Conservation (phyloP, 805 yeast genomes). For the Metschnikowia rubicola region DNA sequence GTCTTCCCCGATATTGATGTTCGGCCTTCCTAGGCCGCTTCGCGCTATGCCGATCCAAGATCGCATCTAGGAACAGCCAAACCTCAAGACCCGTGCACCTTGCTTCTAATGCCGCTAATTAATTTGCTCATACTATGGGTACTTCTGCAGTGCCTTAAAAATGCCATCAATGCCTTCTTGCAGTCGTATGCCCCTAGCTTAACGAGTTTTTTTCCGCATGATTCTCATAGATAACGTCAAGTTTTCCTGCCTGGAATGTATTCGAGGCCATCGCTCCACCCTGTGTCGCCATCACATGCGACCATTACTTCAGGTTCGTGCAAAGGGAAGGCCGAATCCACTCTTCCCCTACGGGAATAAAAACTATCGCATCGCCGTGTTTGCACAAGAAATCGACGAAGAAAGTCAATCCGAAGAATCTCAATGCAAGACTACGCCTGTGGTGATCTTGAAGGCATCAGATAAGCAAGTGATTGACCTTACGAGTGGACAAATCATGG, state of each 20-base stretch:
- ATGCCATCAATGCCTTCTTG: not conserved
- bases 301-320: constrained; percentile 79
- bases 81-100: constrained; percentile 6
- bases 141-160: not conserved
- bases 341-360: constrained; percentile 45
- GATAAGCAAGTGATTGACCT: constrained; percentile 40
- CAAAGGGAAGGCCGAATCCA: constrained; percentile 82
- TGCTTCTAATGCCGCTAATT: not conserved
- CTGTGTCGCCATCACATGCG: constrained; percentile 79
- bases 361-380: constrained; percentile 56
- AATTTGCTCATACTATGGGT: constrained; percentile 13
- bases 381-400: constrained; percentile 41
- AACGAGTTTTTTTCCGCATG: constrained; percentile 40
- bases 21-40: too few species aligned
- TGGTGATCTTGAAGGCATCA: constrained; percentile 34
- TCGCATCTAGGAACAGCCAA: constrained; percentile 7
- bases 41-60: constrained; percentile 4
- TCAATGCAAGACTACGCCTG: constrained; percentile 21
- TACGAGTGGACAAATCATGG: constrained; percentile 35
- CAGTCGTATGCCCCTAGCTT: too few species aligned
- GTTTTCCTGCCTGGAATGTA: constrained; percentile 82
- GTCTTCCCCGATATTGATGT: too few species aligned
- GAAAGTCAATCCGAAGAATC: not conserved
- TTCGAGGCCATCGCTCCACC: constrained; percentile 88
- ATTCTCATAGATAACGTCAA: constrained; percentile 75